These are phyloP conservation scores for Beauveria medogensis DNA, from an alignment of 2,329 filamentous ascomycete species.

Conservation along the genomic window DNA sequence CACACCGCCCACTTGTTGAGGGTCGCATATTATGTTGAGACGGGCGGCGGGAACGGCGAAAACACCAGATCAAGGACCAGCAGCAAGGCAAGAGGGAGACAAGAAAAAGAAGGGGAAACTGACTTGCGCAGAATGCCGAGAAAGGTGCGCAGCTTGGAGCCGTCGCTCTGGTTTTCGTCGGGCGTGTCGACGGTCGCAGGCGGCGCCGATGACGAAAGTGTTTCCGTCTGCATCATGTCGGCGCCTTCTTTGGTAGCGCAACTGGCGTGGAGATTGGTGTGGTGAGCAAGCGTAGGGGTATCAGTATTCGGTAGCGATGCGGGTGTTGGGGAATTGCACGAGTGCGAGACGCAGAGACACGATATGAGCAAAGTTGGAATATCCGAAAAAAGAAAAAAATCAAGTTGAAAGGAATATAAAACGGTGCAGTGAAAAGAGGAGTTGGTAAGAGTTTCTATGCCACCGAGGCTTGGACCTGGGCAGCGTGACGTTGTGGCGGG, in stretches of 20 bases:
- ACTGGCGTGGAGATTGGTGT: not conserved
- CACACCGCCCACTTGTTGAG: slow-evolving; percentile 12
- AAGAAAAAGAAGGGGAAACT: slow-evolving; percentile 23
- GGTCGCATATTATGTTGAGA: slow-evolving; percentile 7
- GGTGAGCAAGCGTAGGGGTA: not conserved
- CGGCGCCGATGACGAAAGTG: slow-evolving; percentile 31
- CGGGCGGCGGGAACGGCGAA: slow-evolving; percentile 6
- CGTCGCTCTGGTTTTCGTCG: slow-evolving; percentile 58
- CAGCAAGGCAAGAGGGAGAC: not conserved
- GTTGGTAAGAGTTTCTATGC: not conserved
- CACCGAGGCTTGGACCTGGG: slow-evolving; percentile 9
- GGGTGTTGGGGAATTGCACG: not conserved
- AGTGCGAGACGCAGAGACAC: not conserved
- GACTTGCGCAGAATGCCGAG: slow-evolving; percentile 82
- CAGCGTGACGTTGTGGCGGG: slow-evolving; percentile 8
- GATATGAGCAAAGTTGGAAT: not conserved
- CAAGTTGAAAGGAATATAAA: not conserved
- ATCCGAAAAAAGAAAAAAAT: not conserved
- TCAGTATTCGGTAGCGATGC: not conserved
- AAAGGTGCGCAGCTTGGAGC: slow-evolving; percentile 83
- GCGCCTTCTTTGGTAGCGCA: not conserved
- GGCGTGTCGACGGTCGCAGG: slow-evolving; percentile 24
- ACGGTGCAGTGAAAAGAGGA: slow-evolving; percentile 5
- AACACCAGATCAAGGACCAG: not conserved
- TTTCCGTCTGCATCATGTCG: slow-evolving; percentile 15